phyloP scores from a whole-genome alignment of 306 rosid species.

The Prunus mongolica region DNA sequence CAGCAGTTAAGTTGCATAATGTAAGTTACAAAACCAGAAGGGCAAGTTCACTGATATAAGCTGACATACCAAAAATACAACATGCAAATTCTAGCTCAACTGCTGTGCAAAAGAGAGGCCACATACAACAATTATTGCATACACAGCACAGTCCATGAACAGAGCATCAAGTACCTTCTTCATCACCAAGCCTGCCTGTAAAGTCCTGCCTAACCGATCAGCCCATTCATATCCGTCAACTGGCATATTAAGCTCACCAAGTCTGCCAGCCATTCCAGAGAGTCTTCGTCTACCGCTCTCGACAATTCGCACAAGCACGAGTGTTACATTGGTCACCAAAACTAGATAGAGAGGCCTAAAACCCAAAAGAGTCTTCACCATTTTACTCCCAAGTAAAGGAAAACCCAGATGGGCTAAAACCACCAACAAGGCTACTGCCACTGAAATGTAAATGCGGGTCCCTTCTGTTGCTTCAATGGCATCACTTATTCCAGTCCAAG shows the following conservation, averaged over 20 bases:
- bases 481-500: constrained; percentile 36
- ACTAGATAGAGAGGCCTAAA: constrained; percentile 64
- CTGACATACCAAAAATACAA: neutral
- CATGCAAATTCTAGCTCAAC: neutral
- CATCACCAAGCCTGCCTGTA: constrained; percentile 47
- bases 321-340: constrained; percentile 54
- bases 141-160: constrained; percentile 69
- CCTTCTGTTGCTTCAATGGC: constrained; percentile 55
- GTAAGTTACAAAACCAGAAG: neutral
- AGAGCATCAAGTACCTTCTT: constrained; percentile 57
- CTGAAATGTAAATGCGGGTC: constrained; percentile 50
- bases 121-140: constrained; percentile 55
- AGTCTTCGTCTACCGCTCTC: constrained; percentile 20
- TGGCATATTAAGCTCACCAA: constrained; percentile 16
- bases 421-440: constrained; percentile 47
- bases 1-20: neutral
- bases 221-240: constrained; percentile 33
- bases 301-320: constrained; percentile 53
- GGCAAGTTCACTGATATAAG: constrained; percentile 1
- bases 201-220: constrained; percentile 35
- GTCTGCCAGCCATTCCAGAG: constrained; percentile 11
- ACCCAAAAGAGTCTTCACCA: constrained; percentile 35
- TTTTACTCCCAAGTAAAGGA: constrained; percentile 32
- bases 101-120: constrained; percentile 45
- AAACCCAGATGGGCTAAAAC: constrained; percentile 44